Evolutionary conservation across 2,329 filamentous ascomycete species (phyloP), one percentile per base, ranked within the genome.

Genomic region (Aspergillus carbonarius): DNA sequence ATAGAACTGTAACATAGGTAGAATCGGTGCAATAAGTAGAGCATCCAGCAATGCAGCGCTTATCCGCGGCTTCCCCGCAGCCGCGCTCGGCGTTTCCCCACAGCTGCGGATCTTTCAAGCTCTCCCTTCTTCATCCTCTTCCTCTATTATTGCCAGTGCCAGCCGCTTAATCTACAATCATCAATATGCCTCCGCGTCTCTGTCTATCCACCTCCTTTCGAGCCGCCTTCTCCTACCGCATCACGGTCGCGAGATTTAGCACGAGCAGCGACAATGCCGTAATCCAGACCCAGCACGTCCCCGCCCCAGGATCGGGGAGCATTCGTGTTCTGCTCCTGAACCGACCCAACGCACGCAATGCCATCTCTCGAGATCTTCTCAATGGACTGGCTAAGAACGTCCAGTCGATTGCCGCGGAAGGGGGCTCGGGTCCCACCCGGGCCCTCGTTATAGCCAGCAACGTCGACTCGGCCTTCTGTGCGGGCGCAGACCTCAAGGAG

Each of bases 401-500:
- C 57, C 84, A 91, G 67, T 83, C 84, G 60, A 83, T 98, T 47
- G 85, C 89, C 57, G 79, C 77, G 8, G 84, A 88, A 68, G 78
- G 78, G 4, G 81, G 80, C 5, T 76, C 75, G 23, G 84, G 84
- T 3, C 76, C 81, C 17, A 97, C 93, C 15, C 81, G 95, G 64
- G 93, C 91, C 2, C 74, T 99, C 66, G 85, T 99, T 40, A 68
- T 99, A 15, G 90, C 91, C 10, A 96, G 91, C 70, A 91, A 91
- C 40, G 84, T 91, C n/a, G 91, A 97, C 67, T 82, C 85, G 23
- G 89, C 88, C 68, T 99, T 99, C 75, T 99, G 95, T 76, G 92
- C 95, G 0, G 95, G 95, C 37, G 95, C 95, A 4, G 95, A 99
- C 72, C 78, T 99, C 69, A 98, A 97, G 73, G 93, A 97, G 81